Conservation (phyloP, 202 grass and related monocot species). For the Zoysia matrella region DNA sequence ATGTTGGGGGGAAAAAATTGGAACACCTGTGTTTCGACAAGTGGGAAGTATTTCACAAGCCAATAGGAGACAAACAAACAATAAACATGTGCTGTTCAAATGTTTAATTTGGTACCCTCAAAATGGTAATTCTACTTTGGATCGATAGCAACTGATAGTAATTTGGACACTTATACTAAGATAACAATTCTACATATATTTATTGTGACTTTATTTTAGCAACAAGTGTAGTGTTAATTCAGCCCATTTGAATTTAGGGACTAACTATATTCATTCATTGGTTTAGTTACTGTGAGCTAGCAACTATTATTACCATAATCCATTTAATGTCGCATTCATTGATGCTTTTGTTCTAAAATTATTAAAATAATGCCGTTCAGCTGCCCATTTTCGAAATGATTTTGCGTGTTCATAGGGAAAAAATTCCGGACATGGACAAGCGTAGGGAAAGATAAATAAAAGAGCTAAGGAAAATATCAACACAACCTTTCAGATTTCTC, state of each 20-base stretch:
- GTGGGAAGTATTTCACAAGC: no score
- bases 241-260: neutral
- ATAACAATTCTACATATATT: neutral
- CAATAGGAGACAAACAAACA: neutral
- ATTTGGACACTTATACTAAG: neutral
- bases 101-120: neutral
- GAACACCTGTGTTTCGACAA: neutral
- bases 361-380: no score
- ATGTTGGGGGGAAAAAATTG: neutral
- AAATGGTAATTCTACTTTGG: neutral
- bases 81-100: neutral
- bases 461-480: no score
- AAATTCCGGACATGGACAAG: no score
- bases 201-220: neutral
- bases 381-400: no score
- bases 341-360: no score
- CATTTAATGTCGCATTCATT: no score
- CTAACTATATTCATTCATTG: neutral
- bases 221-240: neutral
- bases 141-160: neutral
- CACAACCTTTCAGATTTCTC: no score
- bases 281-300: no score
- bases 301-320: no score
- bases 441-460: no score
- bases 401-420: no score